Evolutionary conservation across 2,329 filamentous ascomycete species (phyloP), one percentile per base, ranked within the genome.

Genomic region (Drechslerella dactyloides): DNA sequence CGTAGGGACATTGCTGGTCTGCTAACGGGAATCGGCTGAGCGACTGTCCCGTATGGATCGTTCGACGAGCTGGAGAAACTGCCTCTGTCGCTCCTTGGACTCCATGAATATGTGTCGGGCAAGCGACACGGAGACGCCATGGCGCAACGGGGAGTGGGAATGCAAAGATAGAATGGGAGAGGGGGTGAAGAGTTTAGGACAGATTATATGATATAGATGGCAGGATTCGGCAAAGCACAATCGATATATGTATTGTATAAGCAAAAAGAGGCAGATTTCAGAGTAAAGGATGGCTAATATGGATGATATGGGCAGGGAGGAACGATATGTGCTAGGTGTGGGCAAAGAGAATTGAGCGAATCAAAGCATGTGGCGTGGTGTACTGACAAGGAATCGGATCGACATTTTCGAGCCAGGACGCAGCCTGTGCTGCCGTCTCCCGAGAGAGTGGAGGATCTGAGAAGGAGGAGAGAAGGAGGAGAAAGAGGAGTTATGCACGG

Each of bases 361-460:
- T 72, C 68, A 72, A 65, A 72, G 60, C 68, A 72, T 63, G 40
- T 64, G 61, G 42, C 56, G 53, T 72, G 68, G 59, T 58, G 48
- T 72, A 72, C 68, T 72, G 56, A 72, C 68, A 65, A 72, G 60
- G 58, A 72, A 72, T 63, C 68, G 59, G 60, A 72, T 72, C 54
- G 68, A 72, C 68, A 72, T 72, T 27, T 65, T 72, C 68, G 59
- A 61, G 57, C 55, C 68, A 61, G 55, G 51, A 52, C 55, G 55
- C 68, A 63, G 68, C 56, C 54, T 65, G 53, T 55, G 59, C 68
- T 46, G 59, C 54, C 60, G 35, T 37, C 42, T 63, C 54, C 53
- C 37, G 59, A 30, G 52, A 60, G 40, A 21, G 46, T 55, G 54
- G 46, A 59, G 59, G 59, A 63, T 63, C 59, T 50, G 50, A 55